A percentile compares a stretch with the other conserved stretches of the same genome.
phyloP scores from a whole-genome alignment of 768 basidiomycete genomes.

The Mycena sanguinolenta region DNA sequence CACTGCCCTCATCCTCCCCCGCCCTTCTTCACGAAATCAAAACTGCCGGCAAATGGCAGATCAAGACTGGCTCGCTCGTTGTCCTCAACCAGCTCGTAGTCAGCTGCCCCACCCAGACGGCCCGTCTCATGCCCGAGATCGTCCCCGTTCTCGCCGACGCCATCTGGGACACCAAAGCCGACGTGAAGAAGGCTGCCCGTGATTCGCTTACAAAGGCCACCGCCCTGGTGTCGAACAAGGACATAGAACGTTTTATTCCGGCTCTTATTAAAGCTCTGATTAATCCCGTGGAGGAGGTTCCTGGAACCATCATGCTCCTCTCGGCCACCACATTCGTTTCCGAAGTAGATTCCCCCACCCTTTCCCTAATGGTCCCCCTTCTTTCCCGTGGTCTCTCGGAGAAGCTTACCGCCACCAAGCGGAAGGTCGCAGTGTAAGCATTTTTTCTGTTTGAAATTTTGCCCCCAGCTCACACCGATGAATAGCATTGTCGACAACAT shows the following conservation, averaged over 20 bases:
- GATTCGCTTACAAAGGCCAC: slow-evolving; percentile 95
- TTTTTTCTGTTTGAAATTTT: slow-evolving; percentile 35
- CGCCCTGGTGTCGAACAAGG: slow-evolving; percentile 97
- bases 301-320: slow-evolving; percentile 93
- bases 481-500: slow-evolving; percentile 96
- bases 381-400: slow-evolving; percentile 93
- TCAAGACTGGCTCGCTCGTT: slow-evolving; percentile 90
- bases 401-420: slow-evolving; percentile 96
- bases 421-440: slow-evolving; percentile 94
- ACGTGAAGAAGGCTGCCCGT: slow-evolving; percentile 98
- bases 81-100: slow-evolving; percentile 89
- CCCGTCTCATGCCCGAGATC: slow-evolving; percentile 93
- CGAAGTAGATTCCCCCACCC: slow-evolving; percentile 96
- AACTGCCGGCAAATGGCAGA: slow-evolving; percentile 96
- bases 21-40: slow-evolving; percentile 93
- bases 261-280: slow-evolving; percentile 98
- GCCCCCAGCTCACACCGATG: slow-evolving; percentile 33
- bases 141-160: slow-evolving; percentile 94
- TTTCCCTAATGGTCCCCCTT: slow-evolving; percentile 98
- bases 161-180: slow-evolving; percentile 99
- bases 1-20: slow-evolving; percentile 83
- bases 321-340: slow-evolving; percentile 99
- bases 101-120: slow-evolving; percentile 85
- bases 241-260: slow-evolving; percentile 96
- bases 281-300: slow-evolving; percentile 99